Conservation (phyloP, 1,284 basidiomycete species). For the Tylopilus sp. region DNA sequence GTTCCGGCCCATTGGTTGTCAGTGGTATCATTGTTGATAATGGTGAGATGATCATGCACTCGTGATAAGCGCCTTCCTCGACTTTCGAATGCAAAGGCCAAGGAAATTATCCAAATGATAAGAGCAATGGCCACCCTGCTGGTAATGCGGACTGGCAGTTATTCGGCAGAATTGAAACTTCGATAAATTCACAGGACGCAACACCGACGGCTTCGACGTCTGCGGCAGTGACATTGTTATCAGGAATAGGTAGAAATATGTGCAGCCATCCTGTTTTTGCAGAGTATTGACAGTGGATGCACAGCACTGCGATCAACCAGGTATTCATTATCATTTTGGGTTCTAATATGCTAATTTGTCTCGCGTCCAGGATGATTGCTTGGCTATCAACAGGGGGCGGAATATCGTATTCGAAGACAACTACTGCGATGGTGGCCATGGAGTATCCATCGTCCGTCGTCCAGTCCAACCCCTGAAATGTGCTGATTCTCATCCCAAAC, state of each 20-base stretch:
- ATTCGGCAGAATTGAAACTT: not conserved
- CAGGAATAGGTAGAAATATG: conserved; percentile 34
- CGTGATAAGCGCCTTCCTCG: not conserved
- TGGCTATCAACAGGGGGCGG: conserved; percentile 56
- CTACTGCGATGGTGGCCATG: conserved; percentile 55
- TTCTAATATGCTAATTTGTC: not conserved
- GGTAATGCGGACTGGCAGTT: conserved; percentile 12
- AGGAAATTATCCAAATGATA: conserved; percentile 32
- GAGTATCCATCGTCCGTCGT: conserved; percentile 49
- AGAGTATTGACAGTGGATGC: not conserved
- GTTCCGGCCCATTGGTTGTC: conserved; percentile 36
- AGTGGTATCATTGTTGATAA: conserved; percentile 40
- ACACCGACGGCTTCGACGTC: conserved; percentile 58
- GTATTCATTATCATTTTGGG: conserved; percentile 6
- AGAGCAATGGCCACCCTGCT: conserved; percentile 20
- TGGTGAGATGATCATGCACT: conserved; percentile 29
- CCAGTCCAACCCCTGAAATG: not conserved
- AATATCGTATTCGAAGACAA: conserved; percentile 55
- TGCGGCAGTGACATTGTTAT: conserved; percentile 43
- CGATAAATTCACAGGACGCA: conserved; percentile 35
- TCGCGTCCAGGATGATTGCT: conserved; percentile 52
- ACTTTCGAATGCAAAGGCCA: conserved; percentile 29
- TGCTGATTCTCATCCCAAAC: not conserved
- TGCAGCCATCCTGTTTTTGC: not conserved
- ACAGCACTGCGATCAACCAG: conserved; percentile 32